Evolutionary conservation across 352 stramenopile genomes (phyloP), one percentile per base, ranked within the genome.

Genomic region (Globisporangium irregulare): DNA sequence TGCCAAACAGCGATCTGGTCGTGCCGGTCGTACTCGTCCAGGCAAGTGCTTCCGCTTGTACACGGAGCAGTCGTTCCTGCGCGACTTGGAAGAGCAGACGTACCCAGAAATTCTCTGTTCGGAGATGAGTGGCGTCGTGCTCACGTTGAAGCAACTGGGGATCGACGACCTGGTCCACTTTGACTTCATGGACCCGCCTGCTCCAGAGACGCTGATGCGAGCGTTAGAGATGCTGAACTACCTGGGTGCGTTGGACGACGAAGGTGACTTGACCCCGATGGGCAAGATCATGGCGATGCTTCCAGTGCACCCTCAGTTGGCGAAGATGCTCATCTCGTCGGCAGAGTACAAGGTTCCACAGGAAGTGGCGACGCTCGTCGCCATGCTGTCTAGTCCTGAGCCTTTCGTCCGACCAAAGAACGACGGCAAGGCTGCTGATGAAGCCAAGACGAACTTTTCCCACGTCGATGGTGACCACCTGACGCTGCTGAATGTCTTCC

Each of bases 121-220:
- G 0, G 91, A 98, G 68, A 96, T 99, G 90, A 96, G 86, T 63
- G 93, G 90, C 60, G 95, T 99, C 20, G 97, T 99, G 27, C 89
- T 99, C 29, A 99, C 96, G 50, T 79, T 99, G 54, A 91, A 99
- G 74, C 98, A 99, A 78, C 73, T 99, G 0, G 97, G 96, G n/a
- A 99, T 99, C 71, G 93, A 99, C 67, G 97, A 99, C 72, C 82
- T 99, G 7, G 97, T 99, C 4, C 94, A 99, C 73, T 99, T 99
- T 72, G 97, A 99, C 87, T 99, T 99, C 70, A 99, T 99, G 96
- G 97, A 99, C 73, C 98, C 98, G 36, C 98, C 98, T 22, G 97
- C 98, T 7, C 96, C 97, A 0, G 97, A 99, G 74, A 99, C 98
- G 29, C 78, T 99, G 22, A 99, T 99, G 95, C 85, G 98, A 74